These are phyloP conservation scores for Trichoderma erinaceum DNA, from an alignment of 495 filamentous ascomycete species.

Conservation along the genomic window DNA sequence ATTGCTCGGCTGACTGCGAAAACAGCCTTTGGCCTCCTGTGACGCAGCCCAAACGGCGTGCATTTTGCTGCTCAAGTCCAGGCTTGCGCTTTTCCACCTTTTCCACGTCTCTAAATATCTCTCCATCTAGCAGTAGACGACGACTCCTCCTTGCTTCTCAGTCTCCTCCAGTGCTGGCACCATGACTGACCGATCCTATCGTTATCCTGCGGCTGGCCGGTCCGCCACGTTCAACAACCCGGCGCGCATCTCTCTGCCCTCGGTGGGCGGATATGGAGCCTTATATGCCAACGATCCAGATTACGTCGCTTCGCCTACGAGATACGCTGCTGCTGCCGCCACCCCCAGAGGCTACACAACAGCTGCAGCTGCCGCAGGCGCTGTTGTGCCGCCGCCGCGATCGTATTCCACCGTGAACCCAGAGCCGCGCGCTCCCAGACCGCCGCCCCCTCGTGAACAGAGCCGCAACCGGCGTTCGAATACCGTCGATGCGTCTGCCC, in stretches of 20 bases:
- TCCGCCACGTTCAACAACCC: slow-evolving; percentile 42
- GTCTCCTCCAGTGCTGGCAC: slow-evolving; percentile 13
- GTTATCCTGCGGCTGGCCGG: slow-evolving; percentile 26
- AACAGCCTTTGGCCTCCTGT: background rate
- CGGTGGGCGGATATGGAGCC: slow-evolving; percentile 8
- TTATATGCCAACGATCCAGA: slow-evolving; percentile 7
- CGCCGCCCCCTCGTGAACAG: slow-evolving; percentile 35
- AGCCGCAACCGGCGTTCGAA: slow-evolving; percentile 33
- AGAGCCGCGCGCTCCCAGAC: slow-evolving; percentile 36
- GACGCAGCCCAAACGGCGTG: background rate
- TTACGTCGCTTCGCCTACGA: slow-evolving; percentile 20
- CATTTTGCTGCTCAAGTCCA: too few relatives aligned
- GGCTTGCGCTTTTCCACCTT: too few relatives aligned
- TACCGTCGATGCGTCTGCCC: slow-evolving; percentile 31
- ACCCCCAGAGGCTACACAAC: slow-evolving; percentile 25
- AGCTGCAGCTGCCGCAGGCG: slow-evolving; percentile 25
- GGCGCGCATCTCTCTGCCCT: slow-evolving; percentile 38
- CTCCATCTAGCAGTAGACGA: background rate
- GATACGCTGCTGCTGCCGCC: slow-evolving; percentile 30
- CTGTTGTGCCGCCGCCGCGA: slow-evolving; percentile 33
- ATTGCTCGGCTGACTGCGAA: background rate
- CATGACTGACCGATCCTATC: slow-evolving; percentile 35
- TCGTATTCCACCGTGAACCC: slow-evolving; percentile 41
- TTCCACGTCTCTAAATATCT: too few relatives aligned
- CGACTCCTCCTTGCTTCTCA: background rate